Percentiles rank a stretch among this genome's conserved stretches.
phyloP scores from a whole-genome alignment of 2,329 filamentous ascomycete species.

The Trichoderma polysporum region DNA sequence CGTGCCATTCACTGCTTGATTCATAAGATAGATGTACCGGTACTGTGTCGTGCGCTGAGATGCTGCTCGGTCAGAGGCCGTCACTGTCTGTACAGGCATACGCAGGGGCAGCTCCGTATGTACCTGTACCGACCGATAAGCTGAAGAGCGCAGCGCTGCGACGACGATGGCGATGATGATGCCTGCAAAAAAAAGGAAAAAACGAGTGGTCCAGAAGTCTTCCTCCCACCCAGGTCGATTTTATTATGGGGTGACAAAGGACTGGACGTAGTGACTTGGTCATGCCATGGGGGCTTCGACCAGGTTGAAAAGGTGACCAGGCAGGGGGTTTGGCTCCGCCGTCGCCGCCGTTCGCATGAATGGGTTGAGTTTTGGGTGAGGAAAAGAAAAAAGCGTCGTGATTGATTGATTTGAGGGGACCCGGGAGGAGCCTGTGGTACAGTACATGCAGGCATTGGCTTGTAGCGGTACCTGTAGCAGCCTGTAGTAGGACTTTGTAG shows the following conservation, averaged over 20 bases:
- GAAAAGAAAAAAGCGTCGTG: not conserved
- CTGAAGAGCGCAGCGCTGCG: not conserved
- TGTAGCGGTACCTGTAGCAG: not conserved
- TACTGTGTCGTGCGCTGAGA: not conserved
- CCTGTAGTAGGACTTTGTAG: not conserved
- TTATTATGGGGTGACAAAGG: slow-evolving; percentile 9
- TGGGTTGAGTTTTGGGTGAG: slow-evolving; percentile 1
- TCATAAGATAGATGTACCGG: not conserved
- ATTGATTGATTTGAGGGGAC: not conserved
- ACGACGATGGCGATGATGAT: not conserved
- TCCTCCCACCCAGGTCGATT: not conserved
- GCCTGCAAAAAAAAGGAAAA: not conserved
- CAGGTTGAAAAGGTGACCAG: not conserved
- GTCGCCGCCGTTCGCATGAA: slow-evolving; percentile 22
- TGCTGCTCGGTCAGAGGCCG: no score
- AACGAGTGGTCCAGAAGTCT: not conserved
- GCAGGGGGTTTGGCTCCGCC: slow-evolving; percentile 19
- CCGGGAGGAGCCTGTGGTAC: not conserved
- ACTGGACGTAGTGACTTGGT: not conserved
- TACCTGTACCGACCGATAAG: not conserved
- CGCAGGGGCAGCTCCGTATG: not conserved
- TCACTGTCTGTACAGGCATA: no score
- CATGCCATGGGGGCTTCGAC: slow-evolving; percentile 17
- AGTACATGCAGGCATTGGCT: not conserved
- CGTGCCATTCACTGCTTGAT: not conserved